phyloP scores from a whole-genome alignment of 169 alveolate genomes.

The Plasmodium ovale region DNA sequence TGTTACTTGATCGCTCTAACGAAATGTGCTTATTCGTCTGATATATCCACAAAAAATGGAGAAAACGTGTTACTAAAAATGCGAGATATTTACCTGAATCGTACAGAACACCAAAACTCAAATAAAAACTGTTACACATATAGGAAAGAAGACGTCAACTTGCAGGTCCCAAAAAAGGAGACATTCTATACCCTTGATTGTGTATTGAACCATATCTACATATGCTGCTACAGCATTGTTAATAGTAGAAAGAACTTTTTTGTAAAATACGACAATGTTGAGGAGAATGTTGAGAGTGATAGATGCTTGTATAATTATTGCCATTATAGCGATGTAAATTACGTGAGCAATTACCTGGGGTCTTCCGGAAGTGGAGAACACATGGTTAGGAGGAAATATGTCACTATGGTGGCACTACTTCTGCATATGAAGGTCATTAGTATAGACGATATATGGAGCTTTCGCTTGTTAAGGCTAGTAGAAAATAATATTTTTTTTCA shows the following conservation, averaged over 20 bases:
- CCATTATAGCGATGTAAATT: conserved; percentile 28
- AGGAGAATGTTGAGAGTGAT: not conserved
- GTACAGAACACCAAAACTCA: not conserved
- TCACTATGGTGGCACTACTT: conserved; percentile 2
- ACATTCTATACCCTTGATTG: not conserved
- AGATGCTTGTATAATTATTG: conserved; percentile 10
- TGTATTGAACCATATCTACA: conserved; percentile 5
- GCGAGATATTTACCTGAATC: not conserved
- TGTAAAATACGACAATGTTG: conserved; percentile 19
- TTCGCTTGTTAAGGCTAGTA: not conserved
- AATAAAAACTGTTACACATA: too few species aligned
- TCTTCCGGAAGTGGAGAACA: not conserved
- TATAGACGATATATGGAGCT: conserved; percentile 49
- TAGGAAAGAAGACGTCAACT: too few species aligned
- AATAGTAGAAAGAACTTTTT: conserved; percentile 24
- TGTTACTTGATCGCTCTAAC: conserved; percentile 14
- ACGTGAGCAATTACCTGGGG: conserved; percentile 12
- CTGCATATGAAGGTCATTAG: conserved; percentile 38
- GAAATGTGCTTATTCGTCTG: conserved; percentile 25
- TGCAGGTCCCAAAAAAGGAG: not conserved
- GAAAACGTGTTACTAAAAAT: not conserved
- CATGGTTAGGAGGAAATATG: conserved; percentile 7
- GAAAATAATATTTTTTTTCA: conserved; percentile 36
- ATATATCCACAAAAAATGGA: conserved; percentile 17
- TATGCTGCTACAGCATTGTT: conserved; percentile 23